Base-by-base conservation (phyloP, 768 basidiomycete genomes). In the Inosperma sp. region DNA sequence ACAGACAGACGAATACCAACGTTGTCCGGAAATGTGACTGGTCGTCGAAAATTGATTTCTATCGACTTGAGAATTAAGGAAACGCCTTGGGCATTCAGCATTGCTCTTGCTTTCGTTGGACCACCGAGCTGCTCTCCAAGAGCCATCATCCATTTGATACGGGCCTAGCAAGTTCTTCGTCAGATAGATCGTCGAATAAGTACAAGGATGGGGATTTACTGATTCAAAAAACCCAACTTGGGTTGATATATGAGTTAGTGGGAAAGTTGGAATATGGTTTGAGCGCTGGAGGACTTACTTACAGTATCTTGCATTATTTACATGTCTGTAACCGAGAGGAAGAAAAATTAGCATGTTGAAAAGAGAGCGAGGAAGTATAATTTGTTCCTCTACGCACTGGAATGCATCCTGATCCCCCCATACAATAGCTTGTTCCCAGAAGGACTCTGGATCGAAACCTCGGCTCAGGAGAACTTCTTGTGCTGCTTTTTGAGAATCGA, bases 341-440 rank as follows among this genome's bases (percentile, higher is more conserved):
- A 52, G 17, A 39, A 23, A 31, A 10, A 29, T 55, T 50, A 43
- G 49, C 22, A 42, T 16, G 10, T 39, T 37, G 47, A 25, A 34
- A 23, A 22, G 14, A 27, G 5, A 13, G 14, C n/a, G 22, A 53
- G 14, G 37, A 31, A 49, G n/a, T 31, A 31, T 44, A 40, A 14
- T 25, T 14, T 14, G 17, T 16, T 29, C n/a, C n/a, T n/a, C n/a
- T 22, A 73, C 84, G 35, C 62, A 87, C 88, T 83, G 82, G 61
- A 88, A 87, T 1, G 87, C 70, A 58, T 90, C 88, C 25, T 84
- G 82, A 55, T 89, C 83, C 44, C 88, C 88, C 87, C 87, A 89
- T 0, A 75, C 81, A n/a, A 90, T 77, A 12, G 68, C 70, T 60
- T 89, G 87, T 60, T 88, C 84, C 82, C 83, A 88, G 49, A 89